Conservation (phyloP, 75 land plant genomes). For the Larix kaempferi region DNA sequence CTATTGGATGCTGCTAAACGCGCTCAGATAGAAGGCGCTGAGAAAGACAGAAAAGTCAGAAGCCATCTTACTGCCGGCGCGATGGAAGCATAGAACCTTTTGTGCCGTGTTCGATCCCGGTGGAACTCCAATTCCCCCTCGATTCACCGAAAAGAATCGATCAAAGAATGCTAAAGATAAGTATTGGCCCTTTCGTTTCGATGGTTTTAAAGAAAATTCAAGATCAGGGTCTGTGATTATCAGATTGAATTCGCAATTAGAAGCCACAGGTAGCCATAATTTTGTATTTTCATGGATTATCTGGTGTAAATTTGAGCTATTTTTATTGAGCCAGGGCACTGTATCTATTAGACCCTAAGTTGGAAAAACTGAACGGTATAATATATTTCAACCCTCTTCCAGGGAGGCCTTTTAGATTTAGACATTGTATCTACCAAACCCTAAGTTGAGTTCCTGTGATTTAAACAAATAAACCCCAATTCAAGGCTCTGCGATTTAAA, state of each 20-base stretch:
- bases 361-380: background rate
- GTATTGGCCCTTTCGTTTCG: background rate
- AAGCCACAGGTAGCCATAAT: background rate
- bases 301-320: background rate
- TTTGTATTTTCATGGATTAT: background rate
- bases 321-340: background rate
- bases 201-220: background rate
- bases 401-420: background rate
- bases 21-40: background rate
- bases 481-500: background rate
- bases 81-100: background rate
- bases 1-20: background rate
- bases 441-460: background rate
- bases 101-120: background rate
- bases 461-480: background rate
- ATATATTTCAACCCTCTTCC: background rate
- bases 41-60: background rate
- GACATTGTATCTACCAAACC: background rate
- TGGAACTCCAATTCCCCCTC: background rate
- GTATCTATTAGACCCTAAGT: background rate
- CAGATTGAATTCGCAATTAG: background rate
- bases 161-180: background rate
- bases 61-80: background rate
- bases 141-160: background rate
- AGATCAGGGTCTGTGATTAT: background rate